Conservation (phyloP, 345 rosid genomes). For the Turritis glabra region DNA sequence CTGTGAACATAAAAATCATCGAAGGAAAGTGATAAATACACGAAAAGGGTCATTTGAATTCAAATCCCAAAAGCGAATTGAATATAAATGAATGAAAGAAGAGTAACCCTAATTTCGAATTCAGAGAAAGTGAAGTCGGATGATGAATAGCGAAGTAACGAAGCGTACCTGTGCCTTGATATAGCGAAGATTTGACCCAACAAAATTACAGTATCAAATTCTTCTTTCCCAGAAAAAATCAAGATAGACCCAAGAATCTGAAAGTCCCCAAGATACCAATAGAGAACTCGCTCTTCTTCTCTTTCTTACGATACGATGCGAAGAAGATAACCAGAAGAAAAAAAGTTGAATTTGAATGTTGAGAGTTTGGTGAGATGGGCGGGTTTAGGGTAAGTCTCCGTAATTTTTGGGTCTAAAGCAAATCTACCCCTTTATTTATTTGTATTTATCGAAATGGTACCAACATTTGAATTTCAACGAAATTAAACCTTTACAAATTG, state of each 20-base stretch:
- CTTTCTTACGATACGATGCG: conserved; percentile 17
- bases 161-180: conserved; percentile 33
- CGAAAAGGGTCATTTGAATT: neutral
- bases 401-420: too few relatives aligned
- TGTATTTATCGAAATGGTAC: neutral
- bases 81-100: neutral
- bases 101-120: conserved; percentile 9
- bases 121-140: conserved; percentile 7
- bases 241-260: neutral
- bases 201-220: neutral
- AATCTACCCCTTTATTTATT: conserved; percentile 10
- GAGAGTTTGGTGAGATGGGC: conserved; percentile 36
- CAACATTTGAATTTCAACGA: too few relatives aligned
- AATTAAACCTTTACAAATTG: too few relatives aligned
- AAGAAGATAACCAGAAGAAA: neutral
- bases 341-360: conserved; percentile 39
- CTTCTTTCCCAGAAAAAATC: neutral
- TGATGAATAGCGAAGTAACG: conserved; percentile 2
- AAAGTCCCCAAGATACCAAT: neutral
- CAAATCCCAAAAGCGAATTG: neutral
- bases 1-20: conserved; percentile 25
- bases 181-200: conserved; percentile 6
- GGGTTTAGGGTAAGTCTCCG: conserved; percentile 39
- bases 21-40: neutral
- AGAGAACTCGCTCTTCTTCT: conserved; percentile 16